Percentiles rank a stretch among this genome's conserved stretches.
Evolutionary conservation across 1,284 basidiomycete genomes (phyloP).

Genomic region (Omphalotus olearius): DNA sequence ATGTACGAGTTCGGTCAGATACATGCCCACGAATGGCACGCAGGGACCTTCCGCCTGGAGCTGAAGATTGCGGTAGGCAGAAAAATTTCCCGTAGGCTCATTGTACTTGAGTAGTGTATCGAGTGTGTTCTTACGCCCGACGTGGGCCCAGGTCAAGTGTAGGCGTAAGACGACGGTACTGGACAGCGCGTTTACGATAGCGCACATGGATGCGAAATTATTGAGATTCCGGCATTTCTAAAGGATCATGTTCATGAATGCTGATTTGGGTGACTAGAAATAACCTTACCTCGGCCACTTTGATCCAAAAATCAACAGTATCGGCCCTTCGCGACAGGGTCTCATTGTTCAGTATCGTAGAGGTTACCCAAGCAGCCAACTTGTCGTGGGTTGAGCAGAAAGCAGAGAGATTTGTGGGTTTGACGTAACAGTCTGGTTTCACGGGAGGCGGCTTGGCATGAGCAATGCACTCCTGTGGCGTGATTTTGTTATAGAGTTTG

Average conservation of each 20-base stretch:
- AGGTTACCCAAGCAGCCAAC: conserved; percentile 62
- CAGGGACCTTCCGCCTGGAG: conserved; percentile 53
- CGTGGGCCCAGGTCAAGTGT: conserved; percentile 66
- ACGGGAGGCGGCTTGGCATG: conserved; percentile 42
- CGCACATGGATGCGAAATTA: conserved; percentile 67
- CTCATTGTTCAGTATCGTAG: conserved; percentile 50
- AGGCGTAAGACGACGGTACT: conserved; percentile 54
- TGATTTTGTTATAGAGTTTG: conserved; percentile 53
- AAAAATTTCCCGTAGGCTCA: conserved; percentile 55
- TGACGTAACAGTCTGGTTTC: conserved; percentile 24
- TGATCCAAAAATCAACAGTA: conserved; percentile 71
- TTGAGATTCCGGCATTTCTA: conserved; percentile 64
- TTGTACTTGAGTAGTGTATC: conserved; percentile 50
- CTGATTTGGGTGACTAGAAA: conserved; percentile 1
- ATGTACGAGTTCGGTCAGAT: conserved; percentile 56
- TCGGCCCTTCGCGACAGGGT: conserved; percentile 49
- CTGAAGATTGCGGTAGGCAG: conserved; percentile 51
- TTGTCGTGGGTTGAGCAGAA: conserved; percentile 62
- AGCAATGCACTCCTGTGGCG: conserved; percentile 55
- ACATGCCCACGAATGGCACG: conserved; percentile 63
- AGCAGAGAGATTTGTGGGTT: conserved; percentile 34
- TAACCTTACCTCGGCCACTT: conserved; percentile 62
- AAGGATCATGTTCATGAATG: not conserved
- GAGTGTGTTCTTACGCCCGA: conserved; percentile 44
- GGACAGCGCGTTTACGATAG: conserved; percentile 60